Conservation (phyloP, 345 rosid species). For the Aquilaria sinensis region DNA sequence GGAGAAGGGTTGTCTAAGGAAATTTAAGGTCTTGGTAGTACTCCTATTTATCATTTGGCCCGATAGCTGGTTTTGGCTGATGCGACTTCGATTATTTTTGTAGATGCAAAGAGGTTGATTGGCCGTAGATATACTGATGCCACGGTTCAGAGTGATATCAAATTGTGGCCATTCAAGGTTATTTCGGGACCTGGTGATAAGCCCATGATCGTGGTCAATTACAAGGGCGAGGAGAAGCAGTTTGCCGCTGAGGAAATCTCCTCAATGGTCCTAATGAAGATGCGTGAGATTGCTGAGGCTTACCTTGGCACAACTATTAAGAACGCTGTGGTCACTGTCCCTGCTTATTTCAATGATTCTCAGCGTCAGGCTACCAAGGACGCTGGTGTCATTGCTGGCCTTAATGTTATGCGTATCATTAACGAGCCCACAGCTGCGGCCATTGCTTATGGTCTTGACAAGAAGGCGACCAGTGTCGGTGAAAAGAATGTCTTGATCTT, state of each 20-base stretch:
- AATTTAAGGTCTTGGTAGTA: too few species aligned
- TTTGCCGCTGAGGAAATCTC: conserved; percentile 35
- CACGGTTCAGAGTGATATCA: conserved; percentile 33
- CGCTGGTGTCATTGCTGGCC: conserved; percentile 33
- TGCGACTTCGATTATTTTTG: background rate
- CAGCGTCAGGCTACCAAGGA: conserved; percentile 38
- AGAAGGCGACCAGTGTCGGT: conserved; percentile 34
- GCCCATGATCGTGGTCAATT: conserved; percentile 27
- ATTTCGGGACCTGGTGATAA: conserved; percentile 31
- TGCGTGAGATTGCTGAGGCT: conserved; percentile 36
- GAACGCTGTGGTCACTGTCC: conserved; percentile 35
- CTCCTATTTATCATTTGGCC: too few species aligned
- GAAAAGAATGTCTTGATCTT: conserved; percentile 64
- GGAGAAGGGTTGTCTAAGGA: too few species aligned
- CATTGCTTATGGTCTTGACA: conserved; percentile 37
- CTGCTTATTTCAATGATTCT: conserved; percentile 32
- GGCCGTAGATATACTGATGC: conserved; percentile 35
- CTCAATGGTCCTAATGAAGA: conserved; percentile 31
- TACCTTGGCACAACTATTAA: conserved; percentile 24
- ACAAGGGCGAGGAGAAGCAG: conserved; percentile 31
- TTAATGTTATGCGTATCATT: conserved; percentile 35
- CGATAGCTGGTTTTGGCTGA: too few species aligned
- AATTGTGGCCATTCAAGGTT: conserved; percentile 36
- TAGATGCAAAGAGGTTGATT: conserved; percentile 39
- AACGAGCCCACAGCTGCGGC: conserved; percentile 44